Percentiles rank a stretch among this genome's conserved stretches.
These are phyloP conservation scores for Ophiostoma sp. DNA, from an alignment of 2,329 filamentous ascomycete genomes.

Conservation along the genomic window DNA sequence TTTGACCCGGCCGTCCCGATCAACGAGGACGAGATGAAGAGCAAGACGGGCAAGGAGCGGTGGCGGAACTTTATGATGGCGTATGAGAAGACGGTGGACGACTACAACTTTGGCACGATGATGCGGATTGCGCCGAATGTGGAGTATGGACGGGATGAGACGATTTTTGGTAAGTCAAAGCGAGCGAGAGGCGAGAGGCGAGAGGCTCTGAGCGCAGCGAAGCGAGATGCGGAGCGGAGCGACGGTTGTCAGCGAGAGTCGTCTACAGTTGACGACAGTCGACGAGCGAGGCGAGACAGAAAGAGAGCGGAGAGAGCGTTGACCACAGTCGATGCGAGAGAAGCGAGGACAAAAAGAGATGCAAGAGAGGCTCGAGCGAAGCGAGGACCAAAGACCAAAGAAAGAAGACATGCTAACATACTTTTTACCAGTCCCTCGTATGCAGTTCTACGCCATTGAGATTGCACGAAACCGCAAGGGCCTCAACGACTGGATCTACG, in stretches of 20 bases:
- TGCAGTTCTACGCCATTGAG: slow-evolving; percentile 58
- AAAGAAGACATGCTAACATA: slow-evolving; percentile 23
- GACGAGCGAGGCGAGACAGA: not conserved
- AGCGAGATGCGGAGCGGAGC: not conserved
- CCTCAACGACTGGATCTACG: slow-evolving; percentile 96
- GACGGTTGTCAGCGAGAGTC: not conserved
- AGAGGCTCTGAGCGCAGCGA: not conserved
- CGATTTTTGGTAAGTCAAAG: slow-evolving; percentile 74
- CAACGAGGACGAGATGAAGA: slow-evolving; percentile 96
- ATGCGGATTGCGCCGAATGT: slow-evolving; percentile 72
- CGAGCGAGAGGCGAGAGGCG: not conserved
- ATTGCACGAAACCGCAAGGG: slow-evolving; percentile 73
- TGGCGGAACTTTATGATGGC: slow-evolving; percentile 94
- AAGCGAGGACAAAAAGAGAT: not conserved
- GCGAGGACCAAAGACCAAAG: not conserved
- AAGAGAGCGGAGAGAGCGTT: not conserved
- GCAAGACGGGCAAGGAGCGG: slow-evolving; percentile 86
- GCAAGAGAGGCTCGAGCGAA: not conserved
- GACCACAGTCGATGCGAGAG: not conserved
- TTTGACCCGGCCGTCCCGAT: slow-evolving; percentile 81
- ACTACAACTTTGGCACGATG: slow-evolving; percentile 98
- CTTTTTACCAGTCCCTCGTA: slow-evolving; percentile 49
- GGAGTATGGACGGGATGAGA: slow-evolving; percentile 86
- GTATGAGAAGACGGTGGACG: slow-evolving; percentile 93
- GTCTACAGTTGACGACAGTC: too few relatives aligned